Evolutionary conservation across 2,329 filamentous ascomycete species (phyloP), one percentile per base, ranked within the genome.

Genomic region (Pseudohalonectria lignicola): DNA sequence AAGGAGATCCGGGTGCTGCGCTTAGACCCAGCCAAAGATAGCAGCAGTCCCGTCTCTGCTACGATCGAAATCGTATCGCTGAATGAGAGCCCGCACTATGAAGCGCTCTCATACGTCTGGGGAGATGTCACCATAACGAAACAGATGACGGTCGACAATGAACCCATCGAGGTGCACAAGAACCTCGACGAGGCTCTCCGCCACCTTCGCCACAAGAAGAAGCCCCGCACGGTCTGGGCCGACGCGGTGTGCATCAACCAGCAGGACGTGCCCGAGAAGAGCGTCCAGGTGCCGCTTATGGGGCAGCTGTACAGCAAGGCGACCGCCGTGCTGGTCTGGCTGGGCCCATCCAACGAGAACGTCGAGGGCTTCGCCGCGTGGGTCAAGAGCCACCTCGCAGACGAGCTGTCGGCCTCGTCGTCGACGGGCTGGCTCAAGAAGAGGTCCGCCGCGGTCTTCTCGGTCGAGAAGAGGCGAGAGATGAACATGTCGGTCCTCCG

Each of bases 231-330:
- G 18, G 13, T 39, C 9, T 43, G 41, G 41, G 30, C 30, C 4
- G 41, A 43, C 13, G 38, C 37, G n/a, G 18, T 31, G 12, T 31
- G 29, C 29, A 31, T 31, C 4, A 31, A 31, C 29, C 29, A 31
- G 29, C 12, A 8, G 2, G 36, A 43, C 16, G n/a, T n/a, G 1
- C 5, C 26, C 3, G 39, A 43, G 28, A 37, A 37, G 20, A 33
- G 16, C 13, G 20, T 25, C 15, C 41, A 41, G 28, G 41, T 43
- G 7, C 23, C 18, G 4, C 18, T 38, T 17, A 43, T 43, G 41
- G 31, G 36, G 4, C 26, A 18, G 4, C 28, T 41, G 4, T 43
- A 41, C 26, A 29, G 17, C n/a, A 15, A 11, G 2, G 37, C 41
- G 4, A 15, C 15, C 33, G 19, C 23, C 3, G 41, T 42, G n/a